A percentile compares a stretch with the other conserved stretches of the same genome.
Evolutionary conservation across 129 eudicot genomes (phyloP).

Genomic region (Ambrosia trifida): DNA sequence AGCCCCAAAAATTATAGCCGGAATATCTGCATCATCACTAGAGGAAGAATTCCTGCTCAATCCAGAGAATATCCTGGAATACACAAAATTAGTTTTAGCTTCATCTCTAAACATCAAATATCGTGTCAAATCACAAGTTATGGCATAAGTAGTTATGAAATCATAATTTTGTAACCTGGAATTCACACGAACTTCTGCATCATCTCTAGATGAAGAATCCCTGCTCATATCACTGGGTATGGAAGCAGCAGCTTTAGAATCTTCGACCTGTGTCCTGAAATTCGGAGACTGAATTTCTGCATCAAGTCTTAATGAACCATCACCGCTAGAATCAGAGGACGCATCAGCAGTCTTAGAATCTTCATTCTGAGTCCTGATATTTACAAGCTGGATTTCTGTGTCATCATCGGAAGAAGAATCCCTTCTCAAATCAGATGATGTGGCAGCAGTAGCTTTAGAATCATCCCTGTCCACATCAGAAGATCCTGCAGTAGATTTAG

Average conservation of each 20-base stretch:
- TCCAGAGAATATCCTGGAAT: no score
- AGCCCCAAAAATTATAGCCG: neutral
- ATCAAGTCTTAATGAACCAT: conserved; percentile 7
- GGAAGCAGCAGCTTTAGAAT: neutral
- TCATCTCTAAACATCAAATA: conserved; percentile 14
- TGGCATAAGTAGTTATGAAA: neutral
- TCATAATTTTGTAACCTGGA: conserved; percentile 11
- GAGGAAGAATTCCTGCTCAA: neutral
- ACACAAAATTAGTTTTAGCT: neutral
- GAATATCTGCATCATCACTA: conserved; percentile 1
- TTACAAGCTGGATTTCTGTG: neutral
- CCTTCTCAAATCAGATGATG: neutral
- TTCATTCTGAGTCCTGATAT: neutral
- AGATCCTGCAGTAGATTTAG: neutral
- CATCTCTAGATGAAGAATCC: neutral
- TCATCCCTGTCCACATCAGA: no score
- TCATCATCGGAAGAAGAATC: neutral
- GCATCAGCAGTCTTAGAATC: neutral
- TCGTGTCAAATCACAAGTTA: neutral
- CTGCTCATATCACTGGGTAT: neutral
- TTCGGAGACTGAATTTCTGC: neutral
- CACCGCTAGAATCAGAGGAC: neutral
- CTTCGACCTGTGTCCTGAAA: neutral
- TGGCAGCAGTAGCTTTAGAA: neutral
- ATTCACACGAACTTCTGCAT: no score